phyloP scores from a whole-genome alignment of 2,329 filamentous ascomycete species.

The Penicillium sp. region DNA sequence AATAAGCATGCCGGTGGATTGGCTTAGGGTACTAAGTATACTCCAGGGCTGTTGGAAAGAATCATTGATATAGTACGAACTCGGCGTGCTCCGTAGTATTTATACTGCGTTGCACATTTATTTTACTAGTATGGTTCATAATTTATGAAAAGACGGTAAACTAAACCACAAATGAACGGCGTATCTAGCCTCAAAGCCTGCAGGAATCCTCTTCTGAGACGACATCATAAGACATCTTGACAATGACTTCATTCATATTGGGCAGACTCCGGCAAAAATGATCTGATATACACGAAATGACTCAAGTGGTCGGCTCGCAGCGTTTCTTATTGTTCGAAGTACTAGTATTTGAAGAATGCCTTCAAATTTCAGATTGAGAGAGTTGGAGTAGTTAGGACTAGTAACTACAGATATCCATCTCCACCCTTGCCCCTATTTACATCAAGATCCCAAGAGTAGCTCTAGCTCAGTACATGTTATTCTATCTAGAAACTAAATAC shows the following conservation, averaged over 20 bases:
- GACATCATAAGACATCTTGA: neutral
- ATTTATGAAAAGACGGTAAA: neutral
- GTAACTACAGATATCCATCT: too few relatives aligned
- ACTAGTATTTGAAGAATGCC: neutral
- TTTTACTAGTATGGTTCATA: neutral
- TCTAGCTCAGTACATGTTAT: too few relatives aligned
- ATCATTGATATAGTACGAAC: too few relatives aligned
- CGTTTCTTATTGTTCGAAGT: neutral
- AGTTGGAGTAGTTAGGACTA: neutral
- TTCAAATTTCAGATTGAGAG: neutral
- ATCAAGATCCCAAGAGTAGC: too few relatives aligned
- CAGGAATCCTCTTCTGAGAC: neutral
- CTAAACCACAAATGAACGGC: neutral
- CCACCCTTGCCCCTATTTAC: too few relatives aligned
- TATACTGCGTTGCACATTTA: too few relatives aligned
- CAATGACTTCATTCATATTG: neutral
- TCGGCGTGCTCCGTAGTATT: too few relatives aligned
- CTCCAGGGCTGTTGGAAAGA: neutral
- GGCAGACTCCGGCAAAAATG: too few relatives aligned
- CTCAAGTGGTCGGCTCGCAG: neutral
- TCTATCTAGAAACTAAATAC: too few relatives aligned
- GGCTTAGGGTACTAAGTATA: too few relatives aligned
- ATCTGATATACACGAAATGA: neutral
- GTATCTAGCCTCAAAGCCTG: neutral
- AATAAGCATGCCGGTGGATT: too few relatives aligned